Percentiles rank a stretch among this genome's conserved stretches.
Conservation (phyloP, 139 green algal species). For the Haematococcus lacustris region DNA sequence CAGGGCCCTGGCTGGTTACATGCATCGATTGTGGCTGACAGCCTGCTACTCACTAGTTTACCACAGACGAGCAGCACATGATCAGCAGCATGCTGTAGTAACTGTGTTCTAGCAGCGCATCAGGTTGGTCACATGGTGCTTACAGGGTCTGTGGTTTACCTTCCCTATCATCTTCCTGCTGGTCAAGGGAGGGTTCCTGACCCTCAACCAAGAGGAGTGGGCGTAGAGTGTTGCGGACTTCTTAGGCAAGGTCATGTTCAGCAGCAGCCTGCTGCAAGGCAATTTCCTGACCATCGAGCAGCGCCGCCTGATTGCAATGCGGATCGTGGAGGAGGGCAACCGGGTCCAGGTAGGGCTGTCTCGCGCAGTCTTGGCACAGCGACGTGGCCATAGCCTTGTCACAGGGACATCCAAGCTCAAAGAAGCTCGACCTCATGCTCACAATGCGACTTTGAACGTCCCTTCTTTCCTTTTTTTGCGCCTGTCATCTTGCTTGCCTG, state of each 20-base stretch:
- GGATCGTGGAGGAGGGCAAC: slow-evolving; percentile 34
- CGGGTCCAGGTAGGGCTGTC: neutral
- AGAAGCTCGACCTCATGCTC: neutral
- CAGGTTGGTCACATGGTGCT: neutral
- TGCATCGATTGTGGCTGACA: neutral
- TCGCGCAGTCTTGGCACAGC: neutral
- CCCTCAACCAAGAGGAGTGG: slow-evolving; percentile 22
- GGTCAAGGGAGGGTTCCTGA: slow-evolving; percentile 10
- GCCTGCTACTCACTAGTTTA: neutral
- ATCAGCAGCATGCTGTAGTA: neutral
- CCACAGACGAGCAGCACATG: neutral
- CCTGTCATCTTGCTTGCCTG: neutral
- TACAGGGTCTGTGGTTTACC: slow-evolving; percentile 31
- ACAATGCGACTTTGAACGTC: neutral
- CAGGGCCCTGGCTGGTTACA: neutral
- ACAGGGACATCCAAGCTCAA: neutral
- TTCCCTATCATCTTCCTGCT: slow-evolving; percentile 27
- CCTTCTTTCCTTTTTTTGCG: neutral
- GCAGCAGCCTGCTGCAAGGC: slow-evolving; percentile 7
- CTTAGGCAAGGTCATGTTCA: slow-evolving; percentile 22
- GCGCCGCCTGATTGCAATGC: slow-evolving; percentile 32
- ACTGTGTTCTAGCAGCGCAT: neutral
- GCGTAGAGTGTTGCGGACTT: slow-evolving; percentile 27
- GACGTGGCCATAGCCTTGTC: neutral
- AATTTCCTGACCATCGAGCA: slow-evolving; percentile 43